phyloP scores from a whole-genome alignment of 176 grass and related monocot species.

The Rhynchospora breviuscula region DNA sequence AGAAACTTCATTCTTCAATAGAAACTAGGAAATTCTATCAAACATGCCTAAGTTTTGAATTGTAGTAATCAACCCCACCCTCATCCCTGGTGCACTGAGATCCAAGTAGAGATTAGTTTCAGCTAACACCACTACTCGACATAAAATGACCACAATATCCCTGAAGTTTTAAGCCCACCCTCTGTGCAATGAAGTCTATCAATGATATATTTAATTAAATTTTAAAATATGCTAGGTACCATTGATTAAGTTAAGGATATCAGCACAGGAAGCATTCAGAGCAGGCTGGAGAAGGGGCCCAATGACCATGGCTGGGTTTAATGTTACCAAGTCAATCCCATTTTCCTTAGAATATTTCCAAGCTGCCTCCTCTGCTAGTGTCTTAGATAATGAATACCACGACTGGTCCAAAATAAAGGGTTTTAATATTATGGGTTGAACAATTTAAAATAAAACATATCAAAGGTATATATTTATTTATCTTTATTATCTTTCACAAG shows the following conservation, averaged over 20 bases:
- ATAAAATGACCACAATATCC: neutral
- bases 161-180: neutral
- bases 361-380: slow-evolving; percentile 32
- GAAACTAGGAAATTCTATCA: neutral
- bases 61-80: neutral
- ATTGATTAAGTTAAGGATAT: slow-evolving; percentile 10
- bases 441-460: neutral
- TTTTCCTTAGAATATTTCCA: slow-evolving; percentile 37
- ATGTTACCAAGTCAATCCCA: slow-evolving; percentile 26
- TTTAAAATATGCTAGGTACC: neutral
- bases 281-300: slow-evolving; percentile 35
- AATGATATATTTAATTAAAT: neutral
- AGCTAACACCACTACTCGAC: neutral
- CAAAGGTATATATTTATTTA: neutral
- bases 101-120: neutral
- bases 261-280: slow-evolving; percentile 1
- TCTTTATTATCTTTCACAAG: neutral
- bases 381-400: slow-evolving; percentile 38
- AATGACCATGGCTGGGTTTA: slow-evolving; percentile 37
- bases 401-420: slow-evolving; percentile 14
- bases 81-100: neutral
- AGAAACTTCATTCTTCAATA: neutral
- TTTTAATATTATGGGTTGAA: neutral
- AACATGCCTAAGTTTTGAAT: neutral
- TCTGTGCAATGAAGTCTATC: neutral